A percentile compares a stretch with the other conserved stretches of the same genome.
Conservation (phyloP, 345 rosid species). For the Citropsis articulata region DNA sequence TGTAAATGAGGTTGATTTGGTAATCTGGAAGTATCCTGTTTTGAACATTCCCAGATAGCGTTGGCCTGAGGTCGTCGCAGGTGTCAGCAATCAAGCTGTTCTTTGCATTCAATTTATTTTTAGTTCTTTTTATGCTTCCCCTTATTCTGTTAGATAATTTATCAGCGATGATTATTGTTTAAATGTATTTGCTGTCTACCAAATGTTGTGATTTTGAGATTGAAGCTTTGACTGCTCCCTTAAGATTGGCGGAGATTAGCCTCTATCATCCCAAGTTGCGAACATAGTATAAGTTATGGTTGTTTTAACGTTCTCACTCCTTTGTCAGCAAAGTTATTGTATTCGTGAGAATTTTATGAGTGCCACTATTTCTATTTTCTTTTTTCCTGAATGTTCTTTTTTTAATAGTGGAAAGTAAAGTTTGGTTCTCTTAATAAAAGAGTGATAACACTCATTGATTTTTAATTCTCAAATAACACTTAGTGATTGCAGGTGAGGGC, state of each 20-base stretch:
- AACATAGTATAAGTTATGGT: not conserved
- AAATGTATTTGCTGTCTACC: not conserved
- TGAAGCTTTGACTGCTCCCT: not conserved
- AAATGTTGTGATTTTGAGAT: not conserved
- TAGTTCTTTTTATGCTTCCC: not conserved
- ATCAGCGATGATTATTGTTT: not conserved
- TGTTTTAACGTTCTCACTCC: not conserved
- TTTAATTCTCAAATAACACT: not conserved
- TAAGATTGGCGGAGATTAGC: not conserved
- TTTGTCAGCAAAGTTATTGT: not conserved
- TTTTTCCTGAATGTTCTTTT: not conserved
- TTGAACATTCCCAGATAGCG: not conserved
- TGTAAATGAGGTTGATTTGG: not conserved
- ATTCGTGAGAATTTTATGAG: not conserved
- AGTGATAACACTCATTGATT: not conserved
- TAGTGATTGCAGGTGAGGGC: conserved; percentile 62
- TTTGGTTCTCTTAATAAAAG: conserved; percentile 7
- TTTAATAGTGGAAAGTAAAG: not conserved
- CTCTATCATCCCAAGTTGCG: not conserved
- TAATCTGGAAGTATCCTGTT: not conserved
- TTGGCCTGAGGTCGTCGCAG: not conserved
- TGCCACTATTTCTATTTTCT: not conserved
- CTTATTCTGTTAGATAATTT: not conserved
- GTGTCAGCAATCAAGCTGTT: not conserved
- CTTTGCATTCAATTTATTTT: not conserved